These are phyloP conservation scores for Agroathelia rolfsii DNA, from an alignment of 1,284 basidiomycete genomes.

Conservation along the genomic window DNA sequence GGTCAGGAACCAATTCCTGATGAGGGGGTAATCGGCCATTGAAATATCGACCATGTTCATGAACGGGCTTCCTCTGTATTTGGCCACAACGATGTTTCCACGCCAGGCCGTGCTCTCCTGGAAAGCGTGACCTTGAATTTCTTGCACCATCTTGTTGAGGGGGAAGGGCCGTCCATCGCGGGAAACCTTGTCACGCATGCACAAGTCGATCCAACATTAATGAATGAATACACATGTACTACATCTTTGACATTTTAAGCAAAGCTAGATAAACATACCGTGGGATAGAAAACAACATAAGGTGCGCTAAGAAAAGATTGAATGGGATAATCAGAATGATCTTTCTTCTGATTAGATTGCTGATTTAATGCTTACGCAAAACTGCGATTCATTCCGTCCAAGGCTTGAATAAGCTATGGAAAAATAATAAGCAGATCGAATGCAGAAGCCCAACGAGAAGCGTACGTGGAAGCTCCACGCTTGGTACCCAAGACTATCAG, in stretches of 20 bases:
- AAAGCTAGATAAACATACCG: too few relatives aligned
- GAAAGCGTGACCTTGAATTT: constrained; percentile 56
- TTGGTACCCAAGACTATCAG: constrained; percentile 53
- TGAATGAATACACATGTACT: too few relatives aligned
- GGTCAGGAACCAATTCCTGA: constrained; percentile 67
- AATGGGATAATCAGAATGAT: too few relatives aligned
- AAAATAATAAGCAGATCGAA: constrained; percentile 5
- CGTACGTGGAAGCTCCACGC: constrained; percentile 60
- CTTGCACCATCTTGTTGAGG: constrained; percentile 60
- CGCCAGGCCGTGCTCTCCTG: constrained; percentile 60
- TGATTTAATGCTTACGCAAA: too few relatives aligned
- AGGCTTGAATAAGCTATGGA: constrained; percentile 54
- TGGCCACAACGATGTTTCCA: constrained; percentile 70
- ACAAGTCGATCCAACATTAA: too few relatives aligned
- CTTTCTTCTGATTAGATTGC: too few relatives aligned
- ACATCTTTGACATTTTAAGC: too few relatives aligned
- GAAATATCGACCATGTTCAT: constrained; percentile 58
- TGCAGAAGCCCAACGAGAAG: constrained; percentile 11
- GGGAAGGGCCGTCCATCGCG: constrained; percentile 73
- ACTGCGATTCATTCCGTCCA: constrained; percentile 69
- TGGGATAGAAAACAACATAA: constrained; percentile 71
- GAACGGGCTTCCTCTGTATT: constrained; percentile 62
- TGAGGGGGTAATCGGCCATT: constrained; percentile 71
- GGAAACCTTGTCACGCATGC: too few relatives aligned
- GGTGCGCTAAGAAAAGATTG: too few relatives aligned